Evolutionary conservation across 2,329 filamentous ascomycete genomes (phyloP), one percentile per base, ranked within the genome.

Genomic region (Ustulina deusta): DNA sequence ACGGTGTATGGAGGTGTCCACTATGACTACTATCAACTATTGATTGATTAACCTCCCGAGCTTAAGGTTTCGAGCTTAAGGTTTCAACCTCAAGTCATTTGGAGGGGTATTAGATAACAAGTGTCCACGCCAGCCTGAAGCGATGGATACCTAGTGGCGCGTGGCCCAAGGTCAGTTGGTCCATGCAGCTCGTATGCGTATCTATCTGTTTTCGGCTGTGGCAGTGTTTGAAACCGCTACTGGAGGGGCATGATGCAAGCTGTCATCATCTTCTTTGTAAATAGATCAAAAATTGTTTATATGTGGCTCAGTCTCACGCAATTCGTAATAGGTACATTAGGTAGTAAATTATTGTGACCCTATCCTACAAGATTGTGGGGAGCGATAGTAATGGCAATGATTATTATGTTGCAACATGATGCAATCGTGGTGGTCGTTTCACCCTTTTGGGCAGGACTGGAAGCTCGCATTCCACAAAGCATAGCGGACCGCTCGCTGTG

Each of bases 391-490:
- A 65, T 51, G 61, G 46, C 22, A 36, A 57, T 52, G 49, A 61
- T 58, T 44, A 44, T 63, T 51, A 57, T 54, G 63, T 65, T 69
- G 69, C 66, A 73, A 59, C 66, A 76, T 76, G 75, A 76, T 76
- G 75, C 74, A 76, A 76, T 69, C 59, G 67, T 63, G 67, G 69
- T 73, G 68, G 74, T 76, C 72, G 60, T 69, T 69, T 73, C 66
- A 57, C 73, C 73, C 67, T 63, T 73, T 75, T 72, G 59, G 73
- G 75, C 69, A 74, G 68, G 66, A 71, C 71, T 72, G 72, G 73
- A 74, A 72, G 69, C 63, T 73, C 64, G 68, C 70, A 72, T 73
- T 73, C 72, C 74, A 74, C 67, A 51, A 66, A 65, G 68, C 57
- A 56, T 49, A 49, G 38, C 60, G 48, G 60, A 29, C 59, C 64